These are phyloP conservation scores for Tuber calosporum DNA, from an alignment of 495 filamentous ascomycete genomes.

Conservation along the genomic window DNA sequence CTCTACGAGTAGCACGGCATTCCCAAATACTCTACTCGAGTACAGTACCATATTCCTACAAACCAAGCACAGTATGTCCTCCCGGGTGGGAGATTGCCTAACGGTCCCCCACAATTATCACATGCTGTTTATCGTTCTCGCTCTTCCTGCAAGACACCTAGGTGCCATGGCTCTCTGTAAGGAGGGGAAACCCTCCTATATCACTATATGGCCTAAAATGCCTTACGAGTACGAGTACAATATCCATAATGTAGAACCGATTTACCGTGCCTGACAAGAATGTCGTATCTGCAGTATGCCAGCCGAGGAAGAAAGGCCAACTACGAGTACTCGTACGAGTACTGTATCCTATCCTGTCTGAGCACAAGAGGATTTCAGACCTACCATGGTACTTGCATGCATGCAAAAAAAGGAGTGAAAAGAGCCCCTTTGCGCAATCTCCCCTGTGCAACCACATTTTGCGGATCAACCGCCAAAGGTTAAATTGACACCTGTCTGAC, in stretches of 20 bases:
- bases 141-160: not conserved
- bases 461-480: constrained; percentile 1
- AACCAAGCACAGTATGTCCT: not conserved
- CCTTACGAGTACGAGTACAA: not conserved
- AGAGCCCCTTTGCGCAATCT: not conserved
- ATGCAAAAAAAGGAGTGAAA: not conserved
- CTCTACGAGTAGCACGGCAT: not conserved
- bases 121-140: not conserved
- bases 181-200: not conserved
- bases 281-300: not conserved
- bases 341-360: no score
- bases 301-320: not conserved
- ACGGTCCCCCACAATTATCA: not conserved
- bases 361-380: not conserved
- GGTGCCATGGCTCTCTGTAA: not conserved
- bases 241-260: no score
- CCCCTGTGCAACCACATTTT: not conserved
- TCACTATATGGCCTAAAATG: not conserved
- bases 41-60: not conserved
- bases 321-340: no score
- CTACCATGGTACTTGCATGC: not conserved
- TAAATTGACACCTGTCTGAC: not conserved
- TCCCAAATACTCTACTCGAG: not conserved
- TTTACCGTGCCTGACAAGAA: not conserved
- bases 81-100: not conserved